Conservation (phyloP, 2,329 filamentous ascomycete genomes). For the Trichoderma oligosporum region DNA sequence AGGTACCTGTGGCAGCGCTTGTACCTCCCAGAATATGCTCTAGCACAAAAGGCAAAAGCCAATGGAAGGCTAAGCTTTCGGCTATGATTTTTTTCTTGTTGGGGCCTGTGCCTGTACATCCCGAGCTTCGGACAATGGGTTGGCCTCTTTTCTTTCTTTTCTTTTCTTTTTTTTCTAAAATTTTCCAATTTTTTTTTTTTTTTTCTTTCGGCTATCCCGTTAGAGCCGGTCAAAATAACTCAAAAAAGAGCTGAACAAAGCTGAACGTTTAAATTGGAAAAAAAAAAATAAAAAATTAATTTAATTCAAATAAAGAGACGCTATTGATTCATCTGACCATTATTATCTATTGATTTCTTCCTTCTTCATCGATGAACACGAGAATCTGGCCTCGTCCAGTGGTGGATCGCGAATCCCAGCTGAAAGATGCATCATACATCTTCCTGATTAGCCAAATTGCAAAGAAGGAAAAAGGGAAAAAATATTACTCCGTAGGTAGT, state of each 20-base stretch:
- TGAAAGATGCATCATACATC: constrained; percentile 12
- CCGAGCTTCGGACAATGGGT: no score
- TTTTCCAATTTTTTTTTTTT: no score
- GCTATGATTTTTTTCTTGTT: neutral
- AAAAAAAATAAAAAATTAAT: no score
- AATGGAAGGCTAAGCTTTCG: no score
- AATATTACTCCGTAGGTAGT: no score
- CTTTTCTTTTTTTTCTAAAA: no score
- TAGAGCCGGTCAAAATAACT: neutral
- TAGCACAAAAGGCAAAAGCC: no score
- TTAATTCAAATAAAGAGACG: neutral
- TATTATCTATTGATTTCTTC: neutral
- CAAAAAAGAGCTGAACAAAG: neutral
- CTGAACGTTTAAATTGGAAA: no score
- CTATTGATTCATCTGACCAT: constrained; percentile 1
- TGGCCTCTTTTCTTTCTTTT: no score
- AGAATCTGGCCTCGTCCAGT: constrained; percentile 6
- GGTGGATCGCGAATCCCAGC: constrained; percentile 11
- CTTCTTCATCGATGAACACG: neutral
- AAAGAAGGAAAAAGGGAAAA: neutral
- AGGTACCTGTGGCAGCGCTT: no score
- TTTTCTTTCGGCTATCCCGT: neutral
- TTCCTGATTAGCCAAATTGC: constrained; percentile 15
- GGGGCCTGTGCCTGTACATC: no score
- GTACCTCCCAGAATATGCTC: no score